These are phyloP conservation scores for Schoenoplectus tabernaemontani DNA, from an alignment of 202 grass and related monocot genomes.

Conservation along the genomic window DNA sequence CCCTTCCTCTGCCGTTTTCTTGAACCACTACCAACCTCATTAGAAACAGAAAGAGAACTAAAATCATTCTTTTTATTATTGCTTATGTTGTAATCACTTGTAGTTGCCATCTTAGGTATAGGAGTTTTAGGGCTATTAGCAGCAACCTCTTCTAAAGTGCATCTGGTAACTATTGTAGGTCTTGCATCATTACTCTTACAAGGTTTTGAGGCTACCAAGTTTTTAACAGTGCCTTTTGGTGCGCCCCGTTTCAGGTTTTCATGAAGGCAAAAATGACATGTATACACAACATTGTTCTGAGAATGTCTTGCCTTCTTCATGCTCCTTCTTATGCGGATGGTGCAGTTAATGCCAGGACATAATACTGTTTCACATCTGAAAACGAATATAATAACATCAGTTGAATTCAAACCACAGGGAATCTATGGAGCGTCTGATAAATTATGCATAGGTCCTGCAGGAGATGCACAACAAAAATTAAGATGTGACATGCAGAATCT, in stretches of 20 bases:
- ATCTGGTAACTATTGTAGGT: not conserved
- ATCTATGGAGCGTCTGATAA: not conserved
- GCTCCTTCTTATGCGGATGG: constrained; percentile 62
- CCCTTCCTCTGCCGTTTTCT: constrained; percentile 67
- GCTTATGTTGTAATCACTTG: not conserved
- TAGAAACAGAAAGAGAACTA: constrained; percentile 26
- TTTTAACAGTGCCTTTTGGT: constrained; percentile 44
- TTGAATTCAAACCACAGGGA: not conserved
- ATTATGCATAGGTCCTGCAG: not conserved
- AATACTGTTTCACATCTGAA: constrained; percentile 80
- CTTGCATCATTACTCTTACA: constrained; percentile 3
- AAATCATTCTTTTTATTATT: constrained; percentile 23
- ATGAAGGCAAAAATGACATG: constrained; percentile 60
- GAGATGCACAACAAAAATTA: not conserved
- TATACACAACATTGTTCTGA: constrained; percentile 50
- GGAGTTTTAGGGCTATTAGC: constrained; percentile 15
- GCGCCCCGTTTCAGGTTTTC: constrained; percentile 60
- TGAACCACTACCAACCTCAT: constrained; percentile 27
- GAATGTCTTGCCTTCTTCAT: constrained; percentile 25
- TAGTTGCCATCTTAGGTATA: not conserved
- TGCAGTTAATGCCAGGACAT: constrained; percentile 69
- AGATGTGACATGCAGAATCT: not conserved
- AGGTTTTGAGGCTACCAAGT: constrained; percentile 36
- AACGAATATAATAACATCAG: not conserved
- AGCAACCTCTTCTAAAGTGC: constrained; percentile 3